phyloP scores from a whole-genome alignment of 352 stramenopile species.

The Phytophthora ohioensis region DNA sequence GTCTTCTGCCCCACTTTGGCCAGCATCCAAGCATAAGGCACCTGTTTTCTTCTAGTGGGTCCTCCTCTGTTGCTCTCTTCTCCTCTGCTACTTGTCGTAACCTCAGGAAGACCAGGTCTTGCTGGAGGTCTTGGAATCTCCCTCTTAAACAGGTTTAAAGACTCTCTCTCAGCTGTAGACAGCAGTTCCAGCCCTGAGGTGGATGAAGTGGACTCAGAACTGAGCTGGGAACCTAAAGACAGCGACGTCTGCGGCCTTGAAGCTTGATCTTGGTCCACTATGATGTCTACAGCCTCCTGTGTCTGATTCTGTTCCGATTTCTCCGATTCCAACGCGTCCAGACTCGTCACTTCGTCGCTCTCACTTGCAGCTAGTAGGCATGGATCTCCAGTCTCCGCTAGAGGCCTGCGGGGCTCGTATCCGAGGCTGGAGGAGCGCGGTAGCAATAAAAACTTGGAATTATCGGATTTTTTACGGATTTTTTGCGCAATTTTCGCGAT shows the following conservation, averaged over 20 bases:
- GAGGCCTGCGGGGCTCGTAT: constrained; percentile 16
- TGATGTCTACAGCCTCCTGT: constrained; percentile 10
- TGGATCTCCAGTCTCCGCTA: constrained; percentile 29
- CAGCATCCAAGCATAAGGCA: constrained; percentile 41
- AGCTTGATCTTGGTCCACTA: constrained; percentile 7
- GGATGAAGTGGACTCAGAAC: constrained; percentile 13
- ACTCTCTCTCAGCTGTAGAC: constrained; percentile 20
- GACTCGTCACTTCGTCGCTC: constrained; percentile 28
- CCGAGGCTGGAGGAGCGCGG: constrained; percentile 31
- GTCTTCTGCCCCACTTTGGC: constrained; percentile 38
- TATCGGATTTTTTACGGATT: constrained; percentile 7
- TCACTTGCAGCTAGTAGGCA: constrained; percentile 35
- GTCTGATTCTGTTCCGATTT: constrained; percentile 11
- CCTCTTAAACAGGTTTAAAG: constrained; percentile 14
- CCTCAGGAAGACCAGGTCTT: constrained; percentile 9
- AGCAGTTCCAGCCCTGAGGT: constrained; percentile 25
- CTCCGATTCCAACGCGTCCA: constrained; percentile 34
- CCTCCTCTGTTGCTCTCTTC: not conserved
- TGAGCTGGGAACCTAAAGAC: constrained; percentile 9
- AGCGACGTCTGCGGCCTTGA: not conserved
- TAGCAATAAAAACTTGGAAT: constrained; percentile 22
- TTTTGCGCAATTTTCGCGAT: not conserved
- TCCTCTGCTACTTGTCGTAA: constrained; percentile 3
- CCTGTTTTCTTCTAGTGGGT: not conserved
- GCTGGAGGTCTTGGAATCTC: constrained; percentile 25